Evolutionary conservation across 1,284 basidiomycete genomes (phyloP), one percentile per base, ranked within the genome.

Genomic region (Erythrobasidium hasegawianum): DNA sequence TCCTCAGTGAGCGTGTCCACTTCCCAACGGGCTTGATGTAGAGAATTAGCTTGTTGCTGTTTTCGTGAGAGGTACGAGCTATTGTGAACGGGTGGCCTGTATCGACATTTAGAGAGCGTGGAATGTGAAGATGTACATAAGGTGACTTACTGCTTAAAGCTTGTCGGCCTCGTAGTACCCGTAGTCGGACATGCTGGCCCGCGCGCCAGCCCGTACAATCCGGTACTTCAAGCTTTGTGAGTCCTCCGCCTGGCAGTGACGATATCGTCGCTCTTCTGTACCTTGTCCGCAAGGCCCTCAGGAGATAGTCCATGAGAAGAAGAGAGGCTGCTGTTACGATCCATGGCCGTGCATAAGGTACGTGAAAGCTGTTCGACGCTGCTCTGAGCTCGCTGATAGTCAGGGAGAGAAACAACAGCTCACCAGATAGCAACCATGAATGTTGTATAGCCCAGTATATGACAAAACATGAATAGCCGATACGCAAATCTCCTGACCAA

Each of bases 381-480:
- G 14, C 5, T 14, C n/a, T 18, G 7, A 33, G 33, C 45, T 18
- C 8, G n/a, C 45, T 24, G 5, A 4, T 8, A 14, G 8, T 8
- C 45, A 18, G n/a, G 7, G 16, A 47, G n/a, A 47, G 8, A 16
- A 18, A 14, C 5, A 8, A 4, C 14, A 8, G 24, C 52, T 18
- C 27, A 54, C 52, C 27, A 54, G 10, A 54, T 24, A n/a, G 52
- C 52, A 7, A 54, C 52, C n/a, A 27, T 24, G 24, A 54, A 54
- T 10, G 27, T 18, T 9, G 24, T 20, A 27, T 54, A 54, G 5
- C 52, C 45, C 22, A 54, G 16, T 3, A 54, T 54, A 54, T 54
- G 52, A 24, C 20, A n/a, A 20, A 27, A 24, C n/a, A 54, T 20
- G 52, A 54, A 54, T 9, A 27, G 20, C 52, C 27, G 52, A 54